Percentiles rank a stretch among this genome's conserved stretches.
Evolutionary conservation across 164 flowering plant genomes (phyloP).

Genomic region (Amborella trichopoda): DNA sequence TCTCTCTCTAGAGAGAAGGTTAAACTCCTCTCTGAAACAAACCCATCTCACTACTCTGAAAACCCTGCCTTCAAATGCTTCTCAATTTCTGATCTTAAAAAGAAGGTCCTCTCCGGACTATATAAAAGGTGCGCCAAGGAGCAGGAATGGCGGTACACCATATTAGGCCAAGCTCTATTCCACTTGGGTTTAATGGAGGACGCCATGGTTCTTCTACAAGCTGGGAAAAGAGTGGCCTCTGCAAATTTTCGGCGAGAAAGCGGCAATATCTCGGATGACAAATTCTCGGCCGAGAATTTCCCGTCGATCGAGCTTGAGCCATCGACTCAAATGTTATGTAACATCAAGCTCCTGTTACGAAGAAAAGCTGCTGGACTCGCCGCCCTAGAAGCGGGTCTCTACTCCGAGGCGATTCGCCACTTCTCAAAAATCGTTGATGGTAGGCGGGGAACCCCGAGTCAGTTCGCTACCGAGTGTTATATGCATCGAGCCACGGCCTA

Average conservation of each 20-base stretch:
- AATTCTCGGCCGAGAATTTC: slow-evolving; percentile 34
- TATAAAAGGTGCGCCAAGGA: slow-evolving; percentile 56
- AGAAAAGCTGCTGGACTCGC: slow-evolving; percentile 81
- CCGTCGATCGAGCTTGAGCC: slow-evolving; percentile 37
- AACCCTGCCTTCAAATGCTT: slow-evolving; percentile 68
- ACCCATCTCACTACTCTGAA: not conserved
- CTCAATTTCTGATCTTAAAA: slow-evolving; percentile 85
- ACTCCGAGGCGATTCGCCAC: slow-evolving; percentile 83
- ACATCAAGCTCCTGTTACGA: slow-evolving; percentile 84
- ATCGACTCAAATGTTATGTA: slow-evolving; percentile 49
- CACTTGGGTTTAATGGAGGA: slow-evolving; percentile 94
- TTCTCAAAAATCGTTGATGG: slow-evolving; percentile 83
- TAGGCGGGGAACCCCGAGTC: slow-evolving; percentile 77
- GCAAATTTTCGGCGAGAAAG: slow-evolving; percentile 80
- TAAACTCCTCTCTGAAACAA: slow-evolving; percentile 36
- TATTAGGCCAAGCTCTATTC: slow-evolving; percentile 86
- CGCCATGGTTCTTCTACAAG: slow-evolving; percentile 88
- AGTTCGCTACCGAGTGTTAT: slow-evolving; percentile 84
- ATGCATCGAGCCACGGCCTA: slow-evolving; percentile 69
- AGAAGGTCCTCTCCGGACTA: slow-evolving; percentile 71
- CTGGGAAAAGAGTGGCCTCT: slow-evolving; percentile 74
- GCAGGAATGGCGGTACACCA: slow-evolving; percentile 96
- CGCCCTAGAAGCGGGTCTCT: slow-evolving; percentile 88
- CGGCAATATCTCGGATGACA: slow-evolving; percentile 71
- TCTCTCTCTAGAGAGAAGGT: slow-evolving; percentile 48